These are phyloP conservation scores for Polytrichum formosum DNA, from an alignment of 225 moss, liverwort and hornwort species.

Conservation along the genomic window DNA sequence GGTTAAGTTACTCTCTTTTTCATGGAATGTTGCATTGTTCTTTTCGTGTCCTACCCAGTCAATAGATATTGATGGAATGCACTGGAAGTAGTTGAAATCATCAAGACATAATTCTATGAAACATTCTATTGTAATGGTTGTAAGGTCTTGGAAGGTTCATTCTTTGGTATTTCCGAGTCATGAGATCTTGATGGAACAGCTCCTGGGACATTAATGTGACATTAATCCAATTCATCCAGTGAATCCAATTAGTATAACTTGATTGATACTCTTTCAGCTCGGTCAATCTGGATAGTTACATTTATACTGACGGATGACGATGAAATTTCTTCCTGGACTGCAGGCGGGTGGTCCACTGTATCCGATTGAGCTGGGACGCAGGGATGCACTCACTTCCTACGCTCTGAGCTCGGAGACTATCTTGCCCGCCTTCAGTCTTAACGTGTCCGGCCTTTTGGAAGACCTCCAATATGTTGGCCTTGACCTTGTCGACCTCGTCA, in stretches of 20 bases:
- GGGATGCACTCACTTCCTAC: slow-evolving; percentile 27
- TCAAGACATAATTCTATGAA: background rate
- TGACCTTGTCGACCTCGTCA: slow-evolving; percentile 22
- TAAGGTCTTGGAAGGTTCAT: too few species aligned
- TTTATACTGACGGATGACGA: background rate
- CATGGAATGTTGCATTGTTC: too few species aligned
- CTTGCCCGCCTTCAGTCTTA: slow-evolving; percentile 22
- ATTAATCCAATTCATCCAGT: too few species aligned
- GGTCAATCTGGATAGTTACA: background rate
- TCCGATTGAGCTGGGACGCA: slow-evolving; percentile 27
- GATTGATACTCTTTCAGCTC: background rate
- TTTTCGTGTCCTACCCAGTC: too few species aligned
- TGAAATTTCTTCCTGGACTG: background rate
- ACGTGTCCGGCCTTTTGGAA: slow-evolving; percentile 28
- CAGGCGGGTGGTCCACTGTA: slow-evolving; percentile 36
- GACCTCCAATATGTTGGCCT: slow-evolving; percentile 17
- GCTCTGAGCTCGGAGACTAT: slow-evolving; percentile 20
- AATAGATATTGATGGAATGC: too few species aligned
- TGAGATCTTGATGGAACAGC: too few species aligned
- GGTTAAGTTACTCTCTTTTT: too few species aligned
- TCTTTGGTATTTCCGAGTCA: too few species aligned
- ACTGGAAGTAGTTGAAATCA: too few species aligned
- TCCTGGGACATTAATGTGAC: too few species aligned
- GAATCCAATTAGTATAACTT: too few species aligned
- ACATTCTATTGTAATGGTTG: background rate